Percentiles rank a stretch among this genome's conserved stretches.
Evolutionary conservation across 257 asterid species (phyloP).

Genomic region (Galeopsis tetrahit): DNA sequence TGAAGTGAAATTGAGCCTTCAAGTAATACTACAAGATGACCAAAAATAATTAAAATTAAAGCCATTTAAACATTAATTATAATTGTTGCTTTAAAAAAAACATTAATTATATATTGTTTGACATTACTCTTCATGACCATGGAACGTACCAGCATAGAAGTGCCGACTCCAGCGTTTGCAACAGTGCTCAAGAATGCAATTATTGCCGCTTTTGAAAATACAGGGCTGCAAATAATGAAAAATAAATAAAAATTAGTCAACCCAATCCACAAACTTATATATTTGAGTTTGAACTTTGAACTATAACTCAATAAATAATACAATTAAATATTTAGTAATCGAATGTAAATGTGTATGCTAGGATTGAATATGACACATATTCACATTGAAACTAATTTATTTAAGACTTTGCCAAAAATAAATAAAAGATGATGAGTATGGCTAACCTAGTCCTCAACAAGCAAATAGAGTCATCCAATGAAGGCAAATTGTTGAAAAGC

Average conservation of each 20-base stretch:
- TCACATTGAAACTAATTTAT: too few relatives aligned
- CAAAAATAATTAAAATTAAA: neutral
- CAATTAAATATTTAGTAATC: too few relatives aligned
- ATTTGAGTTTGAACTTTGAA: too few relatives aligned
- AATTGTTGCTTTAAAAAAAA: too few relatives aligned
- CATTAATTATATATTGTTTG: too few relatives aligned
- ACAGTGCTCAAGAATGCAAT: slow-evolving; percentile 63
- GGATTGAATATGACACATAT: too few relatives aligned
- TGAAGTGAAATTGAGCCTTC: slow-evolving; percentile 85
- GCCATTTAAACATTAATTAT: too few relatives aligned
- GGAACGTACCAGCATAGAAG: slow-evolving; percentile 63
- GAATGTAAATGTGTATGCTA: too few relatives aligned
- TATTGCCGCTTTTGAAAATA: slow-evolving; percentile 70
- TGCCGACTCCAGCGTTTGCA: slow-evolving; percentile 65
- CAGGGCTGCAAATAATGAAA: slow-evolving; percentile 50
- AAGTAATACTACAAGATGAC: slow-evolving; percentile 62
- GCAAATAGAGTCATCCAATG: slow-evolving; percentile 54
- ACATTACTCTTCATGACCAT: too few relatives aligned
- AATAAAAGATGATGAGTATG: neutral
- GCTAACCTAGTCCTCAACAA: slow-evolving; percentile 65
- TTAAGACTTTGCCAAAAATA: too few relatives aligned
- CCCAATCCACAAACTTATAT: too few relatives aligned
- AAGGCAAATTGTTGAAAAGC: slow-evolving; percentile 52
- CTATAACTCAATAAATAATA: too few relatives aligned
- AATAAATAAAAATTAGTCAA: neutral